These are phyloP conservation scores for Udeniomyces megalosporus DNA, from an alignment of 768 basidiomycete genomes.

Conservation along the genomic window DNA sequence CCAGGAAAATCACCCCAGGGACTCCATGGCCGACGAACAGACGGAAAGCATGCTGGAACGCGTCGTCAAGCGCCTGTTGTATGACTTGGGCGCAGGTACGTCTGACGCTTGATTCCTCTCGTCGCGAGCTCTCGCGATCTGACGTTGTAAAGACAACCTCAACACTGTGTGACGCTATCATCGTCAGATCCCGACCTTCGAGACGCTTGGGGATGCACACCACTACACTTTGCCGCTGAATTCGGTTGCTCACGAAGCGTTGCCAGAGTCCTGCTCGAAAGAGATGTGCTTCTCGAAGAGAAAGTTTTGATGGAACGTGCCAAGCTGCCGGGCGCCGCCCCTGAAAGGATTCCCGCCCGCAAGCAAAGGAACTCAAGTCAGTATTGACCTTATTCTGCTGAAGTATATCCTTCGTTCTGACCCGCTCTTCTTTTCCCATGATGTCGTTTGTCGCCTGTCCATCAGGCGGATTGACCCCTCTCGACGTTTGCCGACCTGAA, in stretches of 20 bases:
- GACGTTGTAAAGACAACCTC: too few species aligned
- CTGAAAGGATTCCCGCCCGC: slow-evolving; percentile 1
- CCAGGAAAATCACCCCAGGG: too few species aligned
- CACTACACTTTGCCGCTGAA: slow-evolving; percentile 11
- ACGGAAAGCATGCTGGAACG: neutral
- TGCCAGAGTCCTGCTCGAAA: neutral
- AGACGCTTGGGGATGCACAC: neutral
- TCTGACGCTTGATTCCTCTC: too few species aligned
- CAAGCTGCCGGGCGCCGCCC: neutral
- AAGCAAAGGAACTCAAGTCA: neutral
- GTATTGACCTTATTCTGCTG: too few species aligned
- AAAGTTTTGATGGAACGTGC: neutral
- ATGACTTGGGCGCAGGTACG: neutral
- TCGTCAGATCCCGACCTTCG: neutral
- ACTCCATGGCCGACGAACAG: neutral
- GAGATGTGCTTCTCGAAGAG: neutral
- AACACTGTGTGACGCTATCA: too few species aligned
- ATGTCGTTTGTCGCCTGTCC: too few species aligned
- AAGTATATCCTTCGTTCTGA: too few species aligned
- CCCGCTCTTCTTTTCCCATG: too few species aligned
- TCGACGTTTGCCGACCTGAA: slow-evolving; percentile 4
- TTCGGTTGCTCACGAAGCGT: slow-evolving; percentile 5
- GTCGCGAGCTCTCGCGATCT: too few species aligned
- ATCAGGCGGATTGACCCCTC: neutral
- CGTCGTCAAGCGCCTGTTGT: neutral